Evolutionary conservation across 2,329 filamentous ascomycete species (phyloP).

Genomic region (Aspergillus fischeri): DNA sequence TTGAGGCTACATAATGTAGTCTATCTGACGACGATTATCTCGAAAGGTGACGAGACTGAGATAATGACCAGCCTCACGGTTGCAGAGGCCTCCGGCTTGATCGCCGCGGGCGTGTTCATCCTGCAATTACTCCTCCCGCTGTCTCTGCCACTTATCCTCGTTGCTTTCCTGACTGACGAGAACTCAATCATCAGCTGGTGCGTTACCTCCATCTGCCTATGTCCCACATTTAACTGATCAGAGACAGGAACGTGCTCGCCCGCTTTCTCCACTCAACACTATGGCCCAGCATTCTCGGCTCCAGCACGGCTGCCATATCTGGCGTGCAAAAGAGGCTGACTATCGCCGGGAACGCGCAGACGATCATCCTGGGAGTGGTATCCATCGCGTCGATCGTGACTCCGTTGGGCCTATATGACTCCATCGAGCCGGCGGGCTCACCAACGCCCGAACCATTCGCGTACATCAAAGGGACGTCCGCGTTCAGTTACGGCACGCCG

Average conservation of each 20-base stretch:
- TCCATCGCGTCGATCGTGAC: slow-evolving; percentile 45
- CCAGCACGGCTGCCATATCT: slow-evolving; percentile 32
- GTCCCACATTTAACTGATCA: not conserved
- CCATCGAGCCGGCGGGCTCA: slow-evolving; percentile 21
- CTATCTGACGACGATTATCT: too few species aligned
- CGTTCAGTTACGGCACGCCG: slow-evolving; percentile 40
- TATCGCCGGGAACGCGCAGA: slow-evolving; percentile 21
- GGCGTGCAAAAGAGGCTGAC: slow-evolving; percentile 29
- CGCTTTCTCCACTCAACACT: slow-evolving; percentile 37
- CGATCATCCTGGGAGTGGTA: slow-evolving; percentile 30
- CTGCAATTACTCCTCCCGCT: slow-evolving; percentile 36
- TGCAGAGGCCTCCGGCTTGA: slow-evolving; percentile 39
- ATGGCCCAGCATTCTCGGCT: slow-evolving; percentile 41
- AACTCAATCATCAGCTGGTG: slow-evolving; percentile 40
- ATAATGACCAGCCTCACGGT: slow-evolving; percentile 24
- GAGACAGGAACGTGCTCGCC: slow-evolving; percentile 33
- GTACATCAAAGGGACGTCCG: slow-evolving; percentile 36
- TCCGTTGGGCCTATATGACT: slow-evolving; percentile 45
- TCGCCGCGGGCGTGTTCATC: slow-evolving; percentile 36
- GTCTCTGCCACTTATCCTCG: slow-evolving; percentile 34
- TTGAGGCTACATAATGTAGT: too few species aligned
- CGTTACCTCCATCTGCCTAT: slow-evolving; percentile 1
- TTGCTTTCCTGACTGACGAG: slow-evolving; percentile 33
- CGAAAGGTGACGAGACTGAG: not conserved
- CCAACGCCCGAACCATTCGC: slow-evolving; percentile 26